Evolutionary conservation across 2,329 filamentous ascomycete species (phyloP).

Genomic region (Neobulgaria alba): DNA sequence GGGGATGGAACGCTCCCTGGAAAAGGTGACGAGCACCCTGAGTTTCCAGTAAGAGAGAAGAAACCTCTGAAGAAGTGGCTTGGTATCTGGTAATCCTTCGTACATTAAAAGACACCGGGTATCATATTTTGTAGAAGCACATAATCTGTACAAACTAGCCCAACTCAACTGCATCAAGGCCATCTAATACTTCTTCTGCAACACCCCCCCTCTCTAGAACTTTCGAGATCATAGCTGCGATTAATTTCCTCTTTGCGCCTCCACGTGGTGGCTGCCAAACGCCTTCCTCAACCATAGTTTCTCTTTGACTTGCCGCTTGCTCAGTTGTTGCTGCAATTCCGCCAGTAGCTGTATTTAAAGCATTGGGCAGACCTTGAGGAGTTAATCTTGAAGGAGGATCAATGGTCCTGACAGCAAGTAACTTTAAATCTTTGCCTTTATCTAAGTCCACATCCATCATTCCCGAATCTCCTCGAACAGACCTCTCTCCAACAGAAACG

Average conservation of each 20-base stretch:
- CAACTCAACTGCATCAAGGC: slow-evolving; percentile 67
- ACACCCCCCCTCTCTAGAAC: slow-evolving; percentile 72
- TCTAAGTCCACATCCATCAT: slow-evolving; percentile 35
- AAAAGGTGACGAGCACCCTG: not conserved
- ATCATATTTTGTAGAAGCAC: slow-evolving; percentile 1
- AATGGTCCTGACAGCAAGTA: slow-evolving; percentile 63
- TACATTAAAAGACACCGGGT: slow-evolving; percentile 4
- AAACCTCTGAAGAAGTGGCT: slow-evolving; percentile 68
- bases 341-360: slow-evolving; percentile 47
- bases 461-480: slow-evolving; percentile 10
- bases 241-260: slow-evolving; percentile 65
- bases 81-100: slow-evolving; percentile 59
- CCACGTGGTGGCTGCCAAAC: slow-evolving; percentile 84
- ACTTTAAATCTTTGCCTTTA: slow-evolving; percentile 37
- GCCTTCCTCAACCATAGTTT: slow-evolving; percentile 54
- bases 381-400: slow-evolving; percentile 68
- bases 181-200: slow-evolving; percentile 77
- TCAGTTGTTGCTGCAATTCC: slow-evolving; percentile 33
- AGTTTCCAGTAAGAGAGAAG: slow-evolving; percentile 35
- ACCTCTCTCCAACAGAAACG: slow-evolving; percentile 59
- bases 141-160: slow-evolving; percentile 32
- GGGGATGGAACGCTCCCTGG: slow-evolving; percentile 12
- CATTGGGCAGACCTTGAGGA: slow-evolving; percentile 59
- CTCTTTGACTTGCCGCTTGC: slow-evolving; percentile 34
- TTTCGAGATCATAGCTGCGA: slow-evolving; percentile 67